Base-by-base conservation (phyloP, 140 eudicot genomes). In the Oenanthe javanica region DNA sequence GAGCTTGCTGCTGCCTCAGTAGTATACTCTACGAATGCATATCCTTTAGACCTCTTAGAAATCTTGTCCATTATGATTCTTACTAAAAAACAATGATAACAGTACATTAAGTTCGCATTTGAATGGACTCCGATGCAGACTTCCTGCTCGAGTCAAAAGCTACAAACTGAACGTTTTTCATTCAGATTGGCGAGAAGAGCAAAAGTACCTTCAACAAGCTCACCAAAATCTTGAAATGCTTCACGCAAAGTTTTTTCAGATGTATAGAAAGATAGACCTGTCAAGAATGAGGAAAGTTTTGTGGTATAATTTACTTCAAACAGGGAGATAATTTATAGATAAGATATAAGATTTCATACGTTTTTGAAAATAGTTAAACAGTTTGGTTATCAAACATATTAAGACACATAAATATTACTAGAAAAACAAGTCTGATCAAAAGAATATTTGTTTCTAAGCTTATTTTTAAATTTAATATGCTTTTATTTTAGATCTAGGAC, bases 231-330 rank as follows among this genome's bases (percentile, higher is more conserved):
- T 86, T 94, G 96, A 81, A 92, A 94, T 75, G 98, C 98, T 21
- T 93, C 96, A 49, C 96, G 93, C 77, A 94, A 84, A n/a, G 98
- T 94, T 87, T 94, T 94, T 87, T 94, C 98, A 15, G 98, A 92
- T 70, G 98, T 94, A 88, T 94, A 94, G 79, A 94, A 94, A 52
- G 98, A 94, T 79, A 94, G 74, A 79, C 98, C 98, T 92, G 91
- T 69, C 54, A 67, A 81, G 40, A 81, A 73, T 78, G 18, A 79
- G n/a, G 57, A 75, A 25, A 74, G 21, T 61, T 31, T 25, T 31
- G 50, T 31, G 57, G 57, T 63, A 59, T 75, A 43, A 2, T 45
- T 74, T 15, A 75, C 43, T 19, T 21, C 31, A 79, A 54, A 43
- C 19, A 14, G 19, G 83, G 79, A 16, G 47, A n/a, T 18, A 15